These are phyloP conservation scores for Xanthoceras sorbifolium DNA, from an alignment of 345 rosid genomes.

Conservation along the genomic window DNA sequence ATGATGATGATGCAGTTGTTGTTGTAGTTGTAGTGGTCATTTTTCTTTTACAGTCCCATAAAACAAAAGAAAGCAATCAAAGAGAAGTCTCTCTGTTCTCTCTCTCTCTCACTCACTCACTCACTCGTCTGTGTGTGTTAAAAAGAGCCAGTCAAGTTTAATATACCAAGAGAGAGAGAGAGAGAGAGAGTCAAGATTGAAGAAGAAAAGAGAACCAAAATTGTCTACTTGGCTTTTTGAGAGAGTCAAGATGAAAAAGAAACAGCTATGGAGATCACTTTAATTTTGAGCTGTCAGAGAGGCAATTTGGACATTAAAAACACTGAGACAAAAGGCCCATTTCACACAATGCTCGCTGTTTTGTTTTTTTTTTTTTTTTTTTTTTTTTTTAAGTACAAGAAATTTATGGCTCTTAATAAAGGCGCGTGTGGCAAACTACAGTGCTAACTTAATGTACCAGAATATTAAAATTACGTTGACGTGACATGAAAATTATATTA, in stretches of 20 bases:
- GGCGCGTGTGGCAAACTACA: too few relatives aligned
- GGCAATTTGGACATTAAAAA: constrained; percentile 36
- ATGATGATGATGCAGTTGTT: constrained; percentile 15
- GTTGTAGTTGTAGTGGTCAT: constrained; percentile 15
- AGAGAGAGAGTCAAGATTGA: not conserved
- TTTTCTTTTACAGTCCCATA: not conserved
- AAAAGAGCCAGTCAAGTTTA: not conserved
- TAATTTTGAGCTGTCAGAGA: constrained; percentile 67
- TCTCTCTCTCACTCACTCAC: not conserved
- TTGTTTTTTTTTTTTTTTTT: too few relatives aligned
- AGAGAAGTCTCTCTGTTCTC: not conserved
- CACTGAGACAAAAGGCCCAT: not conserved
- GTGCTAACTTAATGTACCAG: too few relatives aligned
- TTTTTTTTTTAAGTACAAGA: not conserved
- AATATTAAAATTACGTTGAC: too few relatives aligned
- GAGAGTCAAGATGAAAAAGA: not conserved
- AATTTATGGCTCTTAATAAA: not conserved
- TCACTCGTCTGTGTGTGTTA: not conserved
- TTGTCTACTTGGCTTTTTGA: constrained; percentile 14
- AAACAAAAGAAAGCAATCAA: not conserved
- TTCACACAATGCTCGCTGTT: not conserved
- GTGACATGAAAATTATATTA: too few relatives aligned
- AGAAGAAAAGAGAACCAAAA: constrained; percentile 18
- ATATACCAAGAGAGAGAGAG: not conserved
- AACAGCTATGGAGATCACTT: constrained; percentile 40